Base-by-base conservation (phyloP, 148 eudicot genomes). In the Rhododendron henanense region DNA sequence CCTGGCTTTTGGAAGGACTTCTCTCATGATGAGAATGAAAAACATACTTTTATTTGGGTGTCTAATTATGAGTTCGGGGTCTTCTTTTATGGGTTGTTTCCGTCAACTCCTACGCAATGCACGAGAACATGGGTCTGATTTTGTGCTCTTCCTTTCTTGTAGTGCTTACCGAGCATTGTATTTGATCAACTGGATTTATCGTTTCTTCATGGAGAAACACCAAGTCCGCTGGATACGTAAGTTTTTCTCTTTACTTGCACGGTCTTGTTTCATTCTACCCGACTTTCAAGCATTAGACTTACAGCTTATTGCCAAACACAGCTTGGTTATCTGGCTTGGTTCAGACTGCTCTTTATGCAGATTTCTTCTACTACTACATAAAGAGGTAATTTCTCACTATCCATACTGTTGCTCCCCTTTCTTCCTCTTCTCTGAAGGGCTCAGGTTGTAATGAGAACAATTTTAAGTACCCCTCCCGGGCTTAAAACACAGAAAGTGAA, bases 161-260 rank as follows among this genome's bases (percentile, higher is more conserved):
- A 92, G 92, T 45, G 92, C 88, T 81, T 92, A 92, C 87, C 92
- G 92, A 84, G 94, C 88, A 79, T 87, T 92, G 21, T 92, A 92
- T 79, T 71, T 92, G 39, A 18, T 91, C 88, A 92, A 92, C 55
- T 92, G 92, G 92, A 85, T 89, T 23, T 89, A 90, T 61, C 92
- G 92, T 10, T 89, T 83, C 90, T 90, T 89, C 74, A 65, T 84
- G 59, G 91, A 92, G 86, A 89, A 87, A 67, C 92, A 85, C 84
- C 67, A 79, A 79, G 84, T 84, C 59, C 93, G 89, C 80, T 92
- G 93, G 93, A 92, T 92, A 11, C 85, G 92, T 92, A 86, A 87
- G 93, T 84, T 41, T 51, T 25, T 11, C 25, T 10, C 51, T 48
- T 48, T 48, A 48, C 51, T 74, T n/a, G 28, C 78, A 18, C 5